Percentiles rank a stretch among this genome's conserved stretches.
Evolutionary conservation across 805 yeast genomes (phyloP).

Genomic region (Blastobotrys robertii): DNA sequence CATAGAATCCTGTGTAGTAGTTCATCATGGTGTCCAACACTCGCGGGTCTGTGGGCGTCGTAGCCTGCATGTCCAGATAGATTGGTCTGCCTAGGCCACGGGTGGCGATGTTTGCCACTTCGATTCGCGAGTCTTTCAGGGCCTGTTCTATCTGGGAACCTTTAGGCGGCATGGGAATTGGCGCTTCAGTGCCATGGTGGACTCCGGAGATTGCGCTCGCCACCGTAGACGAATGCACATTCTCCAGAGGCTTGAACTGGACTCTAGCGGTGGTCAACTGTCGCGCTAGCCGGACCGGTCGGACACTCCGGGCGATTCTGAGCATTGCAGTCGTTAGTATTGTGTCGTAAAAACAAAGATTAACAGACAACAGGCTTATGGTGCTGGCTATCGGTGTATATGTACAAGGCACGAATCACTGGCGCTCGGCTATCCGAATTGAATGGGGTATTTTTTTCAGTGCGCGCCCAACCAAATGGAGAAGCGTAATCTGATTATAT

Average conservation of each 20-base stretch:
- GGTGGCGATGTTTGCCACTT: conserved; percentile 6
- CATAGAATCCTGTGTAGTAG: conserved; percentile 72
- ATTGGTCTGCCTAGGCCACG: conserved; percentile 54
- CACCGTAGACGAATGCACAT: conserved; percentile 5
- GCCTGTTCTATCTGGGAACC: conserved; percentile 17
- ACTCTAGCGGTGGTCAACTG: no score
- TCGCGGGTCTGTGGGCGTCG: conserved; percentile 96
- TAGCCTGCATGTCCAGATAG: conserved; percentile 95
- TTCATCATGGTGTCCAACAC: conserved; percentile 45
- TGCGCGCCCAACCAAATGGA: no score
- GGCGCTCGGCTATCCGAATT: no score
- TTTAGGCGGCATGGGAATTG: conserved; percentile 14
- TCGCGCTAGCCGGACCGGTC: no score
- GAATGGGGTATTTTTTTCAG: no score
- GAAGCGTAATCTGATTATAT: no score
- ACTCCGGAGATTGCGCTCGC: conserved; percentile 13
- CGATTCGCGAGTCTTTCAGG: conserved; percentile 12
- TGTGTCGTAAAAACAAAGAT: no score
- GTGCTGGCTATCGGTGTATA: no score
- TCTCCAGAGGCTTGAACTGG: not conserved
- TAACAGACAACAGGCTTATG: no score
- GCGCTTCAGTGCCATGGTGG: conserved; percentile 5
- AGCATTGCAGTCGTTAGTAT: no score
- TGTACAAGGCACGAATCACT: no score
- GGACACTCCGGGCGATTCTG: no score